Conservation (phyloP, 441 rosid species). For the Arabidopsis lyrata region DNA sequence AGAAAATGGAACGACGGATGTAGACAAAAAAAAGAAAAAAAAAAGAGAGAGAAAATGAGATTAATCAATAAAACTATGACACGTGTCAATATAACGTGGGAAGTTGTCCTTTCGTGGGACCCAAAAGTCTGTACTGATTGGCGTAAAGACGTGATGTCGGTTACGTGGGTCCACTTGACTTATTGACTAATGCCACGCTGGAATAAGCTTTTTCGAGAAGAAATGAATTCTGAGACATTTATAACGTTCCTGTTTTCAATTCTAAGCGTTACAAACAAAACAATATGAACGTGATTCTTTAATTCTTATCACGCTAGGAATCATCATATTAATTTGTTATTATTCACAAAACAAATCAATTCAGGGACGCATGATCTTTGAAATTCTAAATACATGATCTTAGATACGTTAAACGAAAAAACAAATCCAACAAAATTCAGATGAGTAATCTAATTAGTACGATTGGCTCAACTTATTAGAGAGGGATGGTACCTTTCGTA, state of each 20-base stretch:
- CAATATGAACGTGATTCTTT: neutral
- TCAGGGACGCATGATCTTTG: neutral
- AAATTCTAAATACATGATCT: neutral
- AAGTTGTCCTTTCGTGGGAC: slow-evolving; percentile 32
- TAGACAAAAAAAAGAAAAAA: slow-evolving; percentile 10
- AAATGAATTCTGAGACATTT: neutral
- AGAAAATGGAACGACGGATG: slow-evolving; percentile 26
- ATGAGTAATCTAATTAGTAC: neutral
- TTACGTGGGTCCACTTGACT: slow-evolving; percentile 31
- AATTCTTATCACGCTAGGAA: neutral
- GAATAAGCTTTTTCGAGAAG: slow-evolving; percentile 24
- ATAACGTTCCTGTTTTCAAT: neutral
- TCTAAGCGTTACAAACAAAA: slow-evolving; percentile 1
- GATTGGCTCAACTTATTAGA: neutral
- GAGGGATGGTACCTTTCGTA: neutral
- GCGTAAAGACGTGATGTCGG: slow-evolving; percentile 46
- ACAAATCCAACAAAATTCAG: neutral
- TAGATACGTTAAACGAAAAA: neutral
- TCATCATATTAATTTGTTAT: neutral
- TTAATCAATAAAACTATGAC: neutral
- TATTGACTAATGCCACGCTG: slow-evolving; percentile 32
- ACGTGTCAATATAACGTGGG: slow-evolving; percentile 33
- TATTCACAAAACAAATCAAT: neutral
- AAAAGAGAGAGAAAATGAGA: neutral
- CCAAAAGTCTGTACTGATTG: slow-evolving; percentile 33